Percentiles rank a stretch among this genome's conserved stretches.
These are phyloP conservation scores for Neurospora terricola DNA, from an alignment of 495 filamentous ascomycete species.

Conservation along the genomic window DNA sequence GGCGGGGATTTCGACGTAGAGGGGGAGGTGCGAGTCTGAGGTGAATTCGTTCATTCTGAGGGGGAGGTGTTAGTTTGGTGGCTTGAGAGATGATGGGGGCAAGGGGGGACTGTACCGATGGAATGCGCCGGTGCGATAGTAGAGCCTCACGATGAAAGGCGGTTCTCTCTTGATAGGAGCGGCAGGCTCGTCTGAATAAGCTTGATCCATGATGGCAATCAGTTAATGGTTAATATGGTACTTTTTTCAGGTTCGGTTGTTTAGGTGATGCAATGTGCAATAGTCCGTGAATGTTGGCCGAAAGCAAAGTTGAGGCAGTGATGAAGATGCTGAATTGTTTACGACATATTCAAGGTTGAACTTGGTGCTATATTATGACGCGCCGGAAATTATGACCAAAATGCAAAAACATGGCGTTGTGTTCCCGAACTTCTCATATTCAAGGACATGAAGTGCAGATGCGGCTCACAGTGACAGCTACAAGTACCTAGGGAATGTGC, in stretches of 20 bases:
- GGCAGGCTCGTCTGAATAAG: neutral
- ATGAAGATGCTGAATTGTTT: neutral
- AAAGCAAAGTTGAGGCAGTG: neutral
- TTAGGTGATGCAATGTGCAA: neutral
- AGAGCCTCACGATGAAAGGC: slow-evolving; percentile 86
- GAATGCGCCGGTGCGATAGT: slow-evolving; percentile 65
- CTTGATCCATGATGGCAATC: neutral
- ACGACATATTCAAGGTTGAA: neutral
- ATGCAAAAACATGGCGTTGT: neutral
- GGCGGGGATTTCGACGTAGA: slow-evolving; percentile 76
- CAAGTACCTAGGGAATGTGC: neutral
- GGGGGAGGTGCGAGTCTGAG: slow-evolving; percentile 42
- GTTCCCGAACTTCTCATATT: neutral
- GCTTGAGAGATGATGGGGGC: too few relatives aligned
- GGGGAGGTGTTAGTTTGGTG: neutral
- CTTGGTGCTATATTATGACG: neutral
- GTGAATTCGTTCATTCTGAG: slow-evolving; percentile 57
- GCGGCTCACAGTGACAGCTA: neutral
- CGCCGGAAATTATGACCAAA: neutral
- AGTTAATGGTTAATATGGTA: neutral
- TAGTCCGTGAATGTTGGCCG: neutral
- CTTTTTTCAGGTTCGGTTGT: neutral
- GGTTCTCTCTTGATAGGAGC: slow-evolving; percentile 23
- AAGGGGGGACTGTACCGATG: slow-evolving; percentile 58
- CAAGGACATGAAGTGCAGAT: neutral